A percentile compares a stretch with the other conserved stretches of the same genome.
Evolutionary conservation across 2,329 filamentous ascomycete genomes (phyloP).

Genomic region (Dendryphion nanum): DNA sequence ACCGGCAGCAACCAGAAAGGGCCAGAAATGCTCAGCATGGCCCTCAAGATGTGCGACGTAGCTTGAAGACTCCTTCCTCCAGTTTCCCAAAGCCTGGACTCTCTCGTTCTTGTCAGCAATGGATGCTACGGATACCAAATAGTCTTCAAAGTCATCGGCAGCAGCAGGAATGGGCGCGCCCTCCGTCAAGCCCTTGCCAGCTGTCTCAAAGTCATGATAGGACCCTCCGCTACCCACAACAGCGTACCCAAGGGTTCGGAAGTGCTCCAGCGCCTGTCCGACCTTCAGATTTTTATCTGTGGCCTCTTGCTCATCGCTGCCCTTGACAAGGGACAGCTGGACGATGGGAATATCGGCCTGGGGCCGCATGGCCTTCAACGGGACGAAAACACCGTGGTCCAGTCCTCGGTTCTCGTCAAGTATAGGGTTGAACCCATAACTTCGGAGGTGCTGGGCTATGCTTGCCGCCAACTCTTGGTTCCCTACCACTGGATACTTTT

Average conservation of each 20-base stretch:
- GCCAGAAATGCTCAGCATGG: neutral
- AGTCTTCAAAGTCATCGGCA: neutral
- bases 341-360: neutral
- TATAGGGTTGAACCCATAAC: neutral
- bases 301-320: neutral
- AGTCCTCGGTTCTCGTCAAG: neutral
- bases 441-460: neutral
- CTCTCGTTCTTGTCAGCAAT: neutral
- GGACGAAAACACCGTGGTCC: neutral
- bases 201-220: constrained; percentile 1
- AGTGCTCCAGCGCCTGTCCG: neutral
- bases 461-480: neutral
- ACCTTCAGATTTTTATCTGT: neutral
- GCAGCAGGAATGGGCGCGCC: neutral
- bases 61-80: neutral
- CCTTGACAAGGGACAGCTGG: neutral
- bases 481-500: neutral
- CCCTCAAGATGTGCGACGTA: neutral
- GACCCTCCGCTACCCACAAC: neutral
- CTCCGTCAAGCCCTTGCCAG: neutral
- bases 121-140: neutral
- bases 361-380: neutral
- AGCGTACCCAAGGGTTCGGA: neutral
- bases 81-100: neutral
- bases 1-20: neutral